A percentile compares a stretch with the other conserved stretches of the same genome.
phyloP scores from a whole-genome alignment of 495 filamentous ascomycete genomes.

The Xylaria sp. region DNA sequence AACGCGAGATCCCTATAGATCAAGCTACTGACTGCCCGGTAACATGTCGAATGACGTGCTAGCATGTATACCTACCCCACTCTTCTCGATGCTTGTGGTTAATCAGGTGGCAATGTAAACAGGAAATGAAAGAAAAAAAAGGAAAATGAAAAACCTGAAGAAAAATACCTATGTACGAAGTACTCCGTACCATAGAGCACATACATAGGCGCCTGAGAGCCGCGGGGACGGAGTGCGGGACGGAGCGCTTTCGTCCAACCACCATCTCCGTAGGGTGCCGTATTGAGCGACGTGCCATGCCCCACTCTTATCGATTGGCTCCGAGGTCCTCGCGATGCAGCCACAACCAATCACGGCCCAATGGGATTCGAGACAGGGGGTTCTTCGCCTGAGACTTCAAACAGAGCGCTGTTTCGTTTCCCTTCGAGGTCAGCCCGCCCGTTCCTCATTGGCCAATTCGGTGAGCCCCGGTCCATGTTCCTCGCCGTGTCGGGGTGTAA shows the following conservation, averaged over 20 bases:
- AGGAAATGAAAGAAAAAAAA: too few species aligned
- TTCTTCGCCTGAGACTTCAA: conserved; percentile 36
- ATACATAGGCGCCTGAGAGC: neutral
- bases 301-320: neutral
- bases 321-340: neutral
- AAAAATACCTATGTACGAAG: neutral
- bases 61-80: too few species aligned
- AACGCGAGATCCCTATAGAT: too few species aligned
- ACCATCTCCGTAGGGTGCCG: neutral
- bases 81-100: too few species aligned
- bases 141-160: too few species aligned
- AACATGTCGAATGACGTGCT: too few species aligned
- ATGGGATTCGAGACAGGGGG: conserved; percentile 30
- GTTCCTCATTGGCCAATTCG: conserved; percentile 32
- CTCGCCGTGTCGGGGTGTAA: neutral
- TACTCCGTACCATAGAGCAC: too few species aligned
- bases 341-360: conserved; percentile 21
- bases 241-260: conserved; percentile 3
- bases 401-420: conserved; percentile 42
- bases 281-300: neutral
- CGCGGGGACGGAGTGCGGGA: conserved; percentile 1
- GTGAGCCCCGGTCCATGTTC: neutral
- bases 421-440: conserved; percentile 28
- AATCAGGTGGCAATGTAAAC: too few species aligned
- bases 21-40: too few species aligned